Base-by-base conservation (phyloP, 805 yeast genomes). In the Pichia ethanolica region DNA sequence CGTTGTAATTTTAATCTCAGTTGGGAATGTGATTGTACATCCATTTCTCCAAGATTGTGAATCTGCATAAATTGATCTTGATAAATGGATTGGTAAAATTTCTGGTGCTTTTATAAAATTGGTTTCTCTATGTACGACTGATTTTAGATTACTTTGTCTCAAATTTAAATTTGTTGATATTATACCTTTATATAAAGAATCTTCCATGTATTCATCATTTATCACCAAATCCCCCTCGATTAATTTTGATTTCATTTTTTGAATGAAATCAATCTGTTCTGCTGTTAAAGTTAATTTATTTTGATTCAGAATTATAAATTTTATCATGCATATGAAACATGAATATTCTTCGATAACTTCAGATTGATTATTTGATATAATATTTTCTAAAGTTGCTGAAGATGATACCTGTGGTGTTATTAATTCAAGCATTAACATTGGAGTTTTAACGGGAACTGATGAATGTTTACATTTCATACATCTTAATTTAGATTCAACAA, bases 261-360 rank as follows among this genome's bases (percentile, higher is more conserved):
- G 60, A 6, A 79, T 42, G 2, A 66, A 56, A 3, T 59, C 56
- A 1, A 57, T 56, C 25, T 72, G 70, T n/a, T 64, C 66, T 25
- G 60, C 59, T 7, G 49, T 46, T 14, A 50, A 20, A 11, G 32
- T 43, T n/a, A 32, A 41, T 39, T 35, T 59, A 11, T 11, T 3
- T 13, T 14, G 3, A 26, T 33, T 20, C 6, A 45, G 28, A 14
- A 45, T 8, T 1, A 49, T 28, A 5, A 70, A 70, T 30, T 61
- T 62, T 13, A 81, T 63, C 47, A 83, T 75, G 63, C 99, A 91
- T 49, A 75, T 71, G 41, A 83, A 64, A 61, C 99, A 91, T 39
- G 86, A 85, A 59, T 88, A 95, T 20, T 82, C 89, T 39, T 84
- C 87, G 43, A 83, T 81, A 4, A 85, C 79, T 50, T 89, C 93